phyloP scores from a whole-genome alignment of 441 rosid genomes.

The Pelargonium fulgidum region DNA sequence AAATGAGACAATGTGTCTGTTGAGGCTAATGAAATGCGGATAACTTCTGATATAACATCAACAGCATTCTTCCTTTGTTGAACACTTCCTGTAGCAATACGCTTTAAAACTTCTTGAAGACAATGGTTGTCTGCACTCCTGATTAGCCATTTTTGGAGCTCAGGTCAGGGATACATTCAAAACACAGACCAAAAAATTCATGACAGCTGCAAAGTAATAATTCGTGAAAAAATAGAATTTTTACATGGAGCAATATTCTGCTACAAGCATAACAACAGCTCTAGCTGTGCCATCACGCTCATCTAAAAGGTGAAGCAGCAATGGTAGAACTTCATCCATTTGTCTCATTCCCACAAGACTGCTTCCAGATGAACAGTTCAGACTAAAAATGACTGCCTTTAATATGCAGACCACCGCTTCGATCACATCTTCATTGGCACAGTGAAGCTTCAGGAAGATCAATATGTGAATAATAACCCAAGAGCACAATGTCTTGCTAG shows the following conservation, averaged over 20 bases:
- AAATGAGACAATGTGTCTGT: conserved; percentile 36
- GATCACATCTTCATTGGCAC: conserved; percentile 62
- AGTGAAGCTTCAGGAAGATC: conserved; percentile 52
- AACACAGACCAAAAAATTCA: conserved; percentile 17
- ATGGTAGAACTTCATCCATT: conserved; percentile 51
- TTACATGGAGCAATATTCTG: conserved; percentile 74
- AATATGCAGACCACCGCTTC: conserved; percentile 59
- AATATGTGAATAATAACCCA: conserved; percentile 20
- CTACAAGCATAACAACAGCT: conserved; percentile 64
- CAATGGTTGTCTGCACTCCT: conserved; percentile 49
- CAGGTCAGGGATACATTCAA: conserved; percentile 24
- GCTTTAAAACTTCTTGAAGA: conserved; percentile 62
- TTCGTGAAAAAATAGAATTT: conserved; percentile 16
- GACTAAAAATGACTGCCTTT: conserved; percentile 53
- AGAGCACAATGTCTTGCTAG: conserved; percentile 9
- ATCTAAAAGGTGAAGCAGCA: conserved; percentile 73
- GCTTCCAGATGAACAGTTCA: conserved; percentile 41
- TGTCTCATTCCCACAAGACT: conserved; percentile 37
- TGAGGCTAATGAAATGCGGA: conserved; percentile 39
- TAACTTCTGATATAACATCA: conserved; percentile 67
- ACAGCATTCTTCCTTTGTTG: conserved; percentile 67
- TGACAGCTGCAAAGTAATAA: conserved; percentile 11
- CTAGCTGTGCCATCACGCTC: conserved; percentile 80
- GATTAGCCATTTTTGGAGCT: conserved; percentile 34
- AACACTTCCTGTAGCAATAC: conserved; percentile 59